Conservation (phyloP, 352 stramenopile genomes). For the Phytophthora chlamydospora region DNA sequence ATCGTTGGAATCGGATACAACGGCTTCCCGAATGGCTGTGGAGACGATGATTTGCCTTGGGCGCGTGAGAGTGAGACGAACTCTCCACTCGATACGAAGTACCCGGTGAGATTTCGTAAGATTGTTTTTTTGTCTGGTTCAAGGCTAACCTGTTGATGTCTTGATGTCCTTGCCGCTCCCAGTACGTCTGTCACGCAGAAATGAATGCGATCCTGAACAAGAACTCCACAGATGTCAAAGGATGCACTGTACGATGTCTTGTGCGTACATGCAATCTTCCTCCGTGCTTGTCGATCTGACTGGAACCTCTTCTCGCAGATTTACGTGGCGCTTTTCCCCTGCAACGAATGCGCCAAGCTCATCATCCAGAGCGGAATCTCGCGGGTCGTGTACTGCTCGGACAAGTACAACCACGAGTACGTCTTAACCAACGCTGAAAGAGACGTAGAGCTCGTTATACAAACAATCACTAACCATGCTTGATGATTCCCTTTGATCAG, state of each 20-base stretch:
- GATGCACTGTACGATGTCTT: constrained; percentile 76
- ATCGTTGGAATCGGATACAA: constrained; percentile 99
- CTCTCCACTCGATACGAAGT: constrained; percentile 94
- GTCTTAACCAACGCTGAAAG: constrained; percentile 17
- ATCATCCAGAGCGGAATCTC: constrained; percentile 98
- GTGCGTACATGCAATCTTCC: background rate
- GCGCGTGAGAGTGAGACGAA: constrained; percentile 62
- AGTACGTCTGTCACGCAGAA: constrained; percentile 99
- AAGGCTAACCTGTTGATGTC: constrained; percentile 5
- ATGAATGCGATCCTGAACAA: constrained; percentile 99
- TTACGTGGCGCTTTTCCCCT: constrained; percentile 99
- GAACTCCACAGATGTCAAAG: constrained; percentile 93
- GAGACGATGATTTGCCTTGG: constrained; percentile 96
- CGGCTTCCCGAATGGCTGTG: constrained; percentile 96
- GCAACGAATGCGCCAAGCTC: constrained; percentile 99
- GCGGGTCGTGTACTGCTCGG: constrained; percentile 96
- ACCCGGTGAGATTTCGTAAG: constrained; percentile 63
- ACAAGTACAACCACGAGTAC: constrained; percentile 94
- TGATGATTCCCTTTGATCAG: constrained; percentile 33
- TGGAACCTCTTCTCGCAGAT: constrained; percentile 58
- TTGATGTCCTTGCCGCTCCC: background rate
- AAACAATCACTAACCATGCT: constrained; percentile 13
- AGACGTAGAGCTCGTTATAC: background rate
- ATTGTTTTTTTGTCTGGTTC: background rate
- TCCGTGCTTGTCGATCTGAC: constrained; percentile 7